A percentile compares a stretch with the other conserved stretches of the same genome.
Conservation (phyloP, 441 rosid species). For the Sinapis alba region DNA sequence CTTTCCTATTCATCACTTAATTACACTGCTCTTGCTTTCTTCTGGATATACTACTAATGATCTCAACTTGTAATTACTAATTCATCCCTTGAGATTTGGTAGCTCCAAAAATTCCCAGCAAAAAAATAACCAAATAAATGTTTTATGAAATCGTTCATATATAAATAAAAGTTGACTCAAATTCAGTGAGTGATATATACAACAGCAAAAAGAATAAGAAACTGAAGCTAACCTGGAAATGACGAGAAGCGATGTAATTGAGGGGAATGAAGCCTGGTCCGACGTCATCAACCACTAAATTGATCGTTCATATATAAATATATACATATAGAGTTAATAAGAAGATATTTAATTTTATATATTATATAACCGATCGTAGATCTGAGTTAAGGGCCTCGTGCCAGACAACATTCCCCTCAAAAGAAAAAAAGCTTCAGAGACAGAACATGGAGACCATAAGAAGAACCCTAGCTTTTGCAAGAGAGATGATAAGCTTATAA, state of each 20-base stretch:
- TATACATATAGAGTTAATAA: not conserved
- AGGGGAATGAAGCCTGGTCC: slow-evolving; percentile 47
- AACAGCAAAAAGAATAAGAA: not conserved
- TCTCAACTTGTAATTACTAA: not conserved
- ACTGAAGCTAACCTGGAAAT: slow-evolving; percentile 1
- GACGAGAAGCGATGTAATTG: slow-evolving; percentile 29
- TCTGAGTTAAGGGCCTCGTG: slow-evolving; percentile 80
- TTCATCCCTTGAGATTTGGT: not conserved
- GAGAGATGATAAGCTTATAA: slow-evolving; percentile 14
- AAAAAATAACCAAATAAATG: not conserved
- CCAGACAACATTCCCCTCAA: slow-evolving; percentile 99
- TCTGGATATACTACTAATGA: not conserved
- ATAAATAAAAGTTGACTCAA: not conserved
- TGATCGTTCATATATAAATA: not conserved
- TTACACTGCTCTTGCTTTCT: not conserved
- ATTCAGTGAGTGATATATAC: not conserved
- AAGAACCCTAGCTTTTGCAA: slow-evolving; percentile 35
- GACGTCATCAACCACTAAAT: slow-evolving; percentile 33
- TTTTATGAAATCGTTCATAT: not conserved
- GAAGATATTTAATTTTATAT: not conserved
- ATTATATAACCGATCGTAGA: slow-evolving; percentile 8
- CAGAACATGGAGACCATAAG: slow-evolving; percentile 36
- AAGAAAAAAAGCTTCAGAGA: slow-evolving; percentile 52
- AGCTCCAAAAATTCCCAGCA: not conserved
- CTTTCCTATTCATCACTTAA: not conserved